Conservation (phyloP, 306 rosid species). For the Pyrus bretschneideri region DNA sequence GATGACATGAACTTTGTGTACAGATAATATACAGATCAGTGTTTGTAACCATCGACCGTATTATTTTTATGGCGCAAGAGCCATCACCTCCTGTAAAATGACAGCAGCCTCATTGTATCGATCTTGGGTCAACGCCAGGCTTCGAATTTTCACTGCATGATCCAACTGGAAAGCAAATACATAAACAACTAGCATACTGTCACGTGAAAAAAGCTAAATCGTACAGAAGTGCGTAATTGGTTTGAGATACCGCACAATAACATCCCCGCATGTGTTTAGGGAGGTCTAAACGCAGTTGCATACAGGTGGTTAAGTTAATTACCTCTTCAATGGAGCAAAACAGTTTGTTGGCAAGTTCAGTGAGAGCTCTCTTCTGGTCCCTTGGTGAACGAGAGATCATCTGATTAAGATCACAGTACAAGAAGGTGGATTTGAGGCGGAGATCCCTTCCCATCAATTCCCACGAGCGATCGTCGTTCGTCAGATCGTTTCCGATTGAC, state of each 20-base stretch:
- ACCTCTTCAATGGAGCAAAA: slow-evolving; percentile 19
- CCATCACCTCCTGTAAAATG: slow-evolving; percentile 10
- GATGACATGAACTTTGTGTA: not conserved
- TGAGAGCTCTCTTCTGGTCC: slow-evolving; percentile 8
- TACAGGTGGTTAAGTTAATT: not conserved
- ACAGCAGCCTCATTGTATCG: slow-evolving; percentile 7
- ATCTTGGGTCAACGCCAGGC: slow-evolving; percentile 3
- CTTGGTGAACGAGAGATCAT: slow-evolving; percentile 6
- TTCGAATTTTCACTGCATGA: slow-evolving; percentile 5
- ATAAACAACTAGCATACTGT: not conserved
- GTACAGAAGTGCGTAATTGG: too few relatives aligned
- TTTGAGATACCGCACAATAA: too few relatives aligned
- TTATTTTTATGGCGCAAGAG: not conserved
- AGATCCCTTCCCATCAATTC: slow-evolving; percentile 3
- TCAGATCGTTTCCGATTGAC: slow-evolving; percentile 11
- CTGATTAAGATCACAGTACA: slow-evolving; percentile 17
- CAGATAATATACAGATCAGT: not conserved
- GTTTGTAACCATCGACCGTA: not conserved
- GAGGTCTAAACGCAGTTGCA: not conserved
- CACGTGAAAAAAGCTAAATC: not conserved
- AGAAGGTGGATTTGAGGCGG: slow-evolving; percentile 10
- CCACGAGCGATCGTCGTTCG: not conserved
- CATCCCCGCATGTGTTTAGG: not conserved
- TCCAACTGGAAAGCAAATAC: not conserved
- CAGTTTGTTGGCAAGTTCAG: slow-evolving; percentile 12